Evolutionary conservation across 768 basidiomycete genomes (phyloP).

Genomic region (Xerocomellus amylosporus): DNA sequence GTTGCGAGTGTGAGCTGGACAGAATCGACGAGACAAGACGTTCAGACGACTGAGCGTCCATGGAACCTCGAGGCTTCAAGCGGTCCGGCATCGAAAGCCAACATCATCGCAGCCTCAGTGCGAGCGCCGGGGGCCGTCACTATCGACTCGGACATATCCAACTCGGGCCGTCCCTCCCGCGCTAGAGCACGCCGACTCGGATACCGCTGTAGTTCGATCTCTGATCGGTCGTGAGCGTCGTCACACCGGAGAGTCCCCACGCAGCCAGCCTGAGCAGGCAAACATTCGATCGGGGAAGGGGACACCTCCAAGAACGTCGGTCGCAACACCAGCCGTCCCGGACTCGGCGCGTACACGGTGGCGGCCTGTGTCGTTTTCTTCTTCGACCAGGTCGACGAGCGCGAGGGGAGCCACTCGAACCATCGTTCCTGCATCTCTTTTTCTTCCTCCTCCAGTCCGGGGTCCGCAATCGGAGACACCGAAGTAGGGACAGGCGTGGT

Average conservation of each 20-base stretch:
- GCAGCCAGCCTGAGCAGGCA: not conserved
- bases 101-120: too few species aligned
- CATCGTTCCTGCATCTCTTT: not conserved
- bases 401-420: constrained; percentile 2
- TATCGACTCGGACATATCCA: not conserved
- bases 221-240: not conserved
- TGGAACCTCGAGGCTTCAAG: not conserved
- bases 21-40: too few species aligned
- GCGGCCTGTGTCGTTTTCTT: not conserved
- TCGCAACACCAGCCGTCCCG: constrained; percentile 4
- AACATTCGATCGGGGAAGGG: constrained; percentile 20
- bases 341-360: not conserved
- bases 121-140: not conserved
- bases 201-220: not conserved
- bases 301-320: constrained; percentile 17
- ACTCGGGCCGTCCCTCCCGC: not conserved
- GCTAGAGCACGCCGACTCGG: too few species aligned
- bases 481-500: constrained; percentile 16
- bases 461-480: not conserved
- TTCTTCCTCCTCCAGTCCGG: not conserved
- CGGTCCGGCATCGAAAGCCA: not conserved
- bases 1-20: too few species aligned
- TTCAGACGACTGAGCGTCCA: not conserved
- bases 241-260: not conserved
- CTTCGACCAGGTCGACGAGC: constrained; percentile 1